These are phyloP conservation scores for Erythrobasidium hasegawianum DNA, from an alignment of 1,284 basidiomycete genomes.

Conservation along the genomic window DNA sequence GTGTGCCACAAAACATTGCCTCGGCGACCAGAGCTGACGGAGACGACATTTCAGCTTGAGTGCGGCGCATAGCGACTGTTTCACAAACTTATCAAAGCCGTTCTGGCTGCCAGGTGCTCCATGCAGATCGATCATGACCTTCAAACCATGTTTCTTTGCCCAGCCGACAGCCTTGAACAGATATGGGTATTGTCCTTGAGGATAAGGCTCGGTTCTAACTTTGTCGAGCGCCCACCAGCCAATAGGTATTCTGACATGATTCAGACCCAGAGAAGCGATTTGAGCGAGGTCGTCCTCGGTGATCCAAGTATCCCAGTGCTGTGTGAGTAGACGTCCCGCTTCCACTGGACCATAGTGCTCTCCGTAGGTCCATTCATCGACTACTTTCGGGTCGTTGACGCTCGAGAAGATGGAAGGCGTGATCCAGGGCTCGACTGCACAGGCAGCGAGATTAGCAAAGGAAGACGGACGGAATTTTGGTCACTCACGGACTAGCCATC, in stretches of 20 bases:
- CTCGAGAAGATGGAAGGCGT: constrained; percentile 31
- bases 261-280: constrained; percentile 71
- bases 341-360: constrained; percentile 17
- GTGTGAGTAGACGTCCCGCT: constrained; percentile 50
- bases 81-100: constrained; percentile 62
- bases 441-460: neutral
- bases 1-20: constrained; percentile 68
- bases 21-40: constrained; percentile 60
- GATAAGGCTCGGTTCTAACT: constrained; percentile 72
- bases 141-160: constrained; percentile 70
- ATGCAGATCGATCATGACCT: constrained; percentile 67
- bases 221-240: constrained; percentile 90
- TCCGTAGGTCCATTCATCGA: constrained; percentile 34
- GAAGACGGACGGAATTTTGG: neutral
- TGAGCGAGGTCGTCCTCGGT: constrained; percentile 68
- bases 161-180: constrained; percentile 64
- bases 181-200: constrained; percentile 69
- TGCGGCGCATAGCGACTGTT: neutral
- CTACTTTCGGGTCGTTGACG: constrained; percentile 11
- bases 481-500: constrained; percentile 26
- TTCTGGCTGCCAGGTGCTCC: constrained; percentile 53
- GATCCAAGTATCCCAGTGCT: constrained; percentile 78
- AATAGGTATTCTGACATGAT: constrained; percentile 82
- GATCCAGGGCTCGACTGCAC: constrained; percentile 34
- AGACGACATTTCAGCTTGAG: neutral